phyloP scores from a whole-genome alignment of 768 basidiomycete species.

The Phanerochaete carnosa region DNA sequence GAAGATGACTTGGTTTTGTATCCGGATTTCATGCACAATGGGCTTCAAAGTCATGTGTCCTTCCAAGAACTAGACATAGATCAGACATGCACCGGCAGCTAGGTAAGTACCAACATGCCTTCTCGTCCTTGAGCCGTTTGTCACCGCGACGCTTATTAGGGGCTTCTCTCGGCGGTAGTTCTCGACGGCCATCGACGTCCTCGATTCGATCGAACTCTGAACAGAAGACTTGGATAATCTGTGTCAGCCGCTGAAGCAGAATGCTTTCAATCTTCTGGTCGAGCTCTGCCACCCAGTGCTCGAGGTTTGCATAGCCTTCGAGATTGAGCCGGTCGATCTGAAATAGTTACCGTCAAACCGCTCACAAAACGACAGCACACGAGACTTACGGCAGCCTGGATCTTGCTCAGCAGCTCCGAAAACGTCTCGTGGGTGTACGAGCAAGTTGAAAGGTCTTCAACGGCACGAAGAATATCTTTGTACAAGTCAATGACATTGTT shows the following conservation, averaged over 20 bases:
- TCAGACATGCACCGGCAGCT: background rate
- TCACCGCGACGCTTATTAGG: slow-evolving; percentile 66
- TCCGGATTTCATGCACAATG: slow-evolving; percentile 92
- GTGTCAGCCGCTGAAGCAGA: slow-evolving; percentile 67
- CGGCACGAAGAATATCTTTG: slow-evolving; percentile 76
- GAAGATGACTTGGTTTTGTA: slow-evolving; percentile 99
- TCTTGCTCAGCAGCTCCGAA: slow-evolving; percentile 65
- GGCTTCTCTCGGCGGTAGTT: slow-evolving; percentile 49
- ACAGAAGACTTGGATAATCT: slow-evolving; percentile 87
- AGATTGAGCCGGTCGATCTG: slow-evolving; percentile 93
- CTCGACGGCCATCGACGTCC: slow-evolving; percentile 60
- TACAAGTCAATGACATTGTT: slow-evolving; percentile 91
- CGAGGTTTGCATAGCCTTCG: slow-evolving; percentile 84
- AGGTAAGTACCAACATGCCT: slow-evolving; percentile 39
- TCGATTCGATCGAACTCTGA: slow-evolving; percentile 77
- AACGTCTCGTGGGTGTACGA: slow-evolving; percentile 84
- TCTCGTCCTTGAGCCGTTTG: slow-evolving; percentile 76
- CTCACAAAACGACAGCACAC: background rate
- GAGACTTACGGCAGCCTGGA: slow-evolving; percentile 77
- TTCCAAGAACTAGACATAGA: slow-evolving; percentile 54
- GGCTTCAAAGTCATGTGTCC: slow-evolving; percentile 76
- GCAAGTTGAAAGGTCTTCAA: slow-evolving; percentile 88
- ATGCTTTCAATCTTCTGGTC: slow-evolving; percentile 80
- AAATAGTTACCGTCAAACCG: background rate
- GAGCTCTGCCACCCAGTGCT: slow-evolving; percentile 52